Base-by-base conservation (phyloP, 225 moss, liverwort and hornwort genomes). In the Pseudisothecium myosuroides region DNA sequence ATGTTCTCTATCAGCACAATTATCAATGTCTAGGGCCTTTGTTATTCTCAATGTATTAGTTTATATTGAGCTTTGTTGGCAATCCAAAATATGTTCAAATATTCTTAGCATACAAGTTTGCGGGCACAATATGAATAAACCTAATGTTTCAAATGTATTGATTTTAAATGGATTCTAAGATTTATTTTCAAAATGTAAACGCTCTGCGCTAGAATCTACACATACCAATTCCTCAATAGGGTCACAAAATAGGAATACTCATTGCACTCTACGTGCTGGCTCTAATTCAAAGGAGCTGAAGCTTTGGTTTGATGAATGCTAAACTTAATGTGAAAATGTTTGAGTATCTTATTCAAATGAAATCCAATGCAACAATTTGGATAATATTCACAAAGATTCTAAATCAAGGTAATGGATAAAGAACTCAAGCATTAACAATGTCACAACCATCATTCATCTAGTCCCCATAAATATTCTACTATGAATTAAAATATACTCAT, bases 401-500 rank as follows among this genome's bases (percentile, higher is more conserved):
- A 27, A 37, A 2, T 17, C 0, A 80, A 3, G 5, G 59, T 80
- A 12, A 12, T 80, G 8, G 8, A 12, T 13, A 19, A 58, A 62
- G 9, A 45, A 31, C 6, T 61, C 10, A 60, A 60, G 21, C 10
- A 81, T 22, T 39, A 10, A 32, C 21, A 61, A 81, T 15, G 4
- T 81, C 2, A 21, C 32, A 81, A 41, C 0, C 1, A 2, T 20
- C 43, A 43, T 21, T 43, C 5, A 81, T 9, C 12, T 60, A 31
- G 4, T 77, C 14, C 4, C 22, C 36, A 54, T 14, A 23, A 23
- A 31, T n/a, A 2, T 0, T 61, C 14, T 32, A 9, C 0, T 0
- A 31, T 61, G 1, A 31, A 21, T 14, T 43, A 4, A 32, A 43
- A 41, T 32, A 29, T 21, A 2, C 27, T 56, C 2, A 79, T 54